These are phyloP conservation scores for Nannochloropsis oceanica DNA, from an alignment of 108 stramenopile genomes.

Conservation along the genomic window DNA sequence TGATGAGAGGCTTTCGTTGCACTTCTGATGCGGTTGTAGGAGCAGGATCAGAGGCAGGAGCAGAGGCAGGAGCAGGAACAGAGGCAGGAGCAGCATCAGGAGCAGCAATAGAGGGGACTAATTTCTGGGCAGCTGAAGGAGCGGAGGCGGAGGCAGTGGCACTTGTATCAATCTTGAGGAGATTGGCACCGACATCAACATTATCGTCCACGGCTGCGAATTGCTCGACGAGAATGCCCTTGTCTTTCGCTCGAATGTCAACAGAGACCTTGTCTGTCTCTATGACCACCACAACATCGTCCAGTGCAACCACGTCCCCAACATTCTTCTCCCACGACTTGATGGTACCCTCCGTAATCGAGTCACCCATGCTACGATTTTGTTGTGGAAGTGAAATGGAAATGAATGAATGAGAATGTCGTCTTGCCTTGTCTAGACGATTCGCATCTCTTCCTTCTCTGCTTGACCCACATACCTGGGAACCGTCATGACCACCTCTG, in stretches of 20 bases:
- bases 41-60: neutral
- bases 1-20: slow-evolving; percentile 51
- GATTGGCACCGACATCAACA: slow-evolving; percentile 22
- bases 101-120: slow-evolving; percentile 54
- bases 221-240: slow-evolving; percentile 23
- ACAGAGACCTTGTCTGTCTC: slow-evolving; percentile 42
- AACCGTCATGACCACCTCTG: neutral
- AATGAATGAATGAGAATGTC: too few relatives aligned
- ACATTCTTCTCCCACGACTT: slow-evolving; percentile 55
- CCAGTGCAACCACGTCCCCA: slow-evolving; percentile 31
- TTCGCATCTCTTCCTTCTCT: too few relatives aligned
- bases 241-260: slow-evolving; percentile 25
- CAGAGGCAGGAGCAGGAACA: neutral
- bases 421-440: too few relatives aligned
- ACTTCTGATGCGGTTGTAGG: neutral
- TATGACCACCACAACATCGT: slow-evolving; percentile 35
- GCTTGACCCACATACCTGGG: neutral
- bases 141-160: slow-evolving; percentile 55
- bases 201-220: slow-evolving; percentile 19
- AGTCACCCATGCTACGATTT: slow-evolving; percentile 44
- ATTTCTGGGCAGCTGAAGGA: slow-evolving; percentile 54
- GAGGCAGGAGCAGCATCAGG: slow-evolving; percentile 1
- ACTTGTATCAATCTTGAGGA: slow-evolving; percentile 20
- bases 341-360: slow-evolving; percentile 90
- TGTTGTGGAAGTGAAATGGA: too few relatives aligned